Evolutionary conservation across 306 rosid genomes (phyloP), one percentile per base, ranked within the genome.

Genomic region (Myrica gale): DNA sequence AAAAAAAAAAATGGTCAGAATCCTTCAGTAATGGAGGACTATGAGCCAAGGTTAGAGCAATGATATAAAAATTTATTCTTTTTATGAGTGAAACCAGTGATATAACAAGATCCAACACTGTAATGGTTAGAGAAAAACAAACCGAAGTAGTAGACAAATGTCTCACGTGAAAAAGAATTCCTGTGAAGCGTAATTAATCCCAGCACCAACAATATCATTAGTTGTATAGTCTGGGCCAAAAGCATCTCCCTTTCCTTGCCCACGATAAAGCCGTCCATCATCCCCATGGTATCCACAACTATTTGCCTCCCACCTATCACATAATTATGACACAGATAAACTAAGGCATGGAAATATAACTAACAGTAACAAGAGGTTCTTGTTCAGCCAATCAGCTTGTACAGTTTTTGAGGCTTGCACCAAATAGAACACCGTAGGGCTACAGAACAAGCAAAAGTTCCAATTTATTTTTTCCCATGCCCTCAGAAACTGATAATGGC

Each of bases 201-300:
- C 99, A 44, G 93, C 99, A 71, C 99, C 99, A 85, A 96, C 99
- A 44, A 62, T 74, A 83, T 96, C 99, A 66, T 90, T 96, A 9
- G 99, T 63, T 43, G 99, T 83, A 80, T 76, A 96, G 47, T 90
- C 92, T 68, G 99, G 99, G 68, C 99, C 99, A 79, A 96, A 92
- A 4, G 90, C 51, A 37, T 90, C 96, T 11, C 95, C 89, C 79
- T 88, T 92, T 62, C 88, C 97, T 5, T 76, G 84, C 66, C 98
- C 98, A 42, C 80, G 97, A 71, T 96, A 96, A 82, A 96, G 92
- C 11, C 84, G 54, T 74, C 99, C 99, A 79, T 96, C 99, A 71
- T 96, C 99, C 32, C 97, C 99, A 16, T 96, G 99, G 81, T 96
- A 96, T 56, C 99, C 99, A 75, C 89, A 92, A 82, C 99, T 96